Base-by-base conservation (phyloP, 2,329 filamentous ascomycete species). In the Stagonosporopsis cucurbitacearum region DNA sequence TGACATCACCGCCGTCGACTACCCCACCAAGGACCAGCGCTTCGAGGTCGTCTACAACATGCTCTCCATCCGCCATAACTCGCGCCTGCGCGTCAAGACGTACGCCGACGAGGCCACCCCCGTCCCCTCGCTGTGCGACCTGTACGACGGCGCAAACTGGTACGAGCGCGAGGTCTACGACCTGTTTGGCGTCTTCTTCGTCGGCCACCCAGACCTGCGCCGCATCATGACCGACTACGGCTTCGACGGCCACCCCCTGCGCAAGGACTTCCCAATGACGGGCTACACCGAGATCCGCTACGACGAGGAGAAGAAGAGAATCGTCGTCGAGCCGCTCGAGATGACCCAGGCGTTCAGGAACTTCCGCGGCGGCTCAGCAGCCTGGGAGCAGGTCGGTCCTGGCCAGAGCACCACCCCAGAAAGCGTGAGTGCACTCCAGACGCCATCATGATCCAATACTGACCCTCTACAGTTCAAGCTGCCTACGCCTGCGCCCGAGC, bases 181-280 rank as follows among this genome's bases (percentile, higher is more conserved):
- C 78, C 79, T 99, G 71, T 99, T 96, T 74, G 95, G 95, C 62
- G 92, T 99, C 65, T 97, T 98, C 84, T 99, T 99, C 79, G 84
- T 89, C 50, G 92, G 89, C 60, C 95, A 99, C 81, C 95, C 95
- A 35, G 96, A 99, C 80, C 83, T 99, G 68, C 88, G 95, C 77
- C 87, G 95, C 67, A 98, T 99, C 81, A 96, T 99, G 94, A 99
- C 95, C 64, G 95, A 99, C 77, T 99, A 99, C 77, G 95, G 95
- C 49, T 99, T 99, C 73, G 96, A 99, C 77, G 95, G 95, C 49
- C 95, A 99, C 80, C 95, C 95, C 37, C 81, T 99, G 74, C 87
- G 96, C 74, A 99, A 99, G 82, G 95, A 99, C 76, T 99, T 99
- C 82, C 95, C 95, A 20, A 81, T 99, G 76, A 97, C 95, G 2